Evolutionary conservation across 2,329 filamentous ascomycete species (phyloP), one percentile per base, ranked within the genome.

Genomic region (Ceratocystis diversiconidia): DNA sequence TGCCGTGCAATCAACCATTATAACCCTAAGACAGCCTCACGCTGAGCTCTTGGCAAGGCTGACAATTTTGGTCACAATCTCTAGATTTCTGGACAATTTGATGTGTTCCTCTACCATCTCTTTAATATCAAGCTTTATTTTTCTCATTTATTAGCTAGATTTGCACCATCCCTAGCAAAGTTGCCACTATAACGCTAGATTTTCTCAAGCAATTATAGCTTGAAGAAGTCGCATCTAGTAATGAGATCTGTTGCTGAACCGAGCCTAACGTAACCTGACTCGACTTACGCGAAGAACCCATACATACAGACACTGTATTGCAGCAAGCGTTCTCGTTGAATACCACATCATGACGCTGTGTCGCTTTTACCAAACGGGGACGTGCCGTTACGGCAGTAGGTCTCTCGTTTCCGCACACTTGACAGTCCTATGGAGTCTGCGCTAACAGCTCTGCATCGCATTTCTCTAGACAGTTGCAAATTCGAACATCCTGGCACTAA

Each of bases 311-410:
- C 48, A 22, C 22, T 3, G 15, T 25, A 52, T 25, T 52, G 19
- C 48, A 28, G 15, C 48, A 15, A 52, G 22, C 25, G 22, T 15
- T 15, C 5, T 28, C 15, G 22, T 3, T 6, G 8, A 28, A 22
- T 2, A 12, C 10, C 48, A 28, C 28, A 66, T 6, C 41, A 69
- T 68, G 66, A 41, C 57, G 5, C 36, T 69, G 19, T 69, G 68
- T 41, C 68, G 68, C 19, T 69, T 69, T 44, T 69, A 64, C 57
- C 65, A 66, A 55, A 64, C 32, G 57, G 80, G 80, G 66, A 75
- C 75, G 72, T 82, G 80, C 77, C 79, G 75, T 67, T 79, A 74
- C 70, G 80, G 80, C 72, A 75, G 80, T 82, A 75, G 61, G 79
- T 62, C 60, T 69, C 15, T 64, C n/a, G n/a, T 19, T 50, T 55